A percentile compares a stretch with the other conserved stretches of the same genome.
Evolutionary conservation across 1,284 basidiomycete genomes (phyloP).

Genomic region (Trichosporon faecale): DNA sequence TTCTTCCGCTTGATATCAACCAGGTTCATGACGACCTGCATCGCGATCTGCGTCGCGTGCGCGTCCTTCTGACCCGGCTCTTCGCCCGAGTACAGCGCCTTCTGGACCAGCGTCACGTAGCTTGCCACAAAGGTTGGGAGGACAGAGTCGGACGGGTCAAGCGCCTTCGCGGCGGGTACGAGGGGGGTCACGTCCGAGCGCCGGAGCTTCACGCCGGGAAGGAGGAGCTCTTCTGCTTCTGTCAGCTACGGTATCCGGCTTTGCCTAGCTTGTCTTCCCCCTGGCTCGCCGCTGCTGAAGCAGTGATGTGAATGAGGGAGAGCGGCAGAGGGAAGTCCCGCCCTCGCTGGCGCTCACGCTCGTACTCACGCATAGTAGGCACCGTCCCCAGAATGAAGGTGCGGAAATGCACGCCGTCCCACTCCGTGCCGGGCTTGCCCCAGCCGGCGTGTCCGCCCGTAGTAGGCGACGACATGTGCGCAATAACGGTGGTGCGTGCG

Average conservation of each 20-base stretch:
- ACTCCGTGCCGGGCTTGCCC: conserved; percentile 60
- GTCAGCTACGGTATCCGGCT: neutral
- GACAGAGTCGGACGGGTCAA: conserved; percentile 22
- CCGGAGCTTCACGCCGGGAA: conserved; percentile 51
- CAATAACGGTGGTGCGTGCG: conserved; percentile 68
- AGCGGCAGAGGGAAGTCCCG: neutral
- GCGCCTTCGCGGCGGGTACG: conserved; percentile 59
- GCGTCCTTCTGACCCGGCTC: conserved; percentile 72
- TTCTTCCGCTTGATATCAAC: conserved; percentile 8
- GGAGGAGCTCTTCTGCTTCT: conserved; percentile 15
- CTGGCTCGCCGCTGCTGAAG: neutral
- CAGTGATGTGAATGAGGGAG: too few species aligned
- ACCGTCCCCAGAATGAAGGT: conserved; percentile 40
- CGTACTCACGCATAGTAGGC: conserved; percentile 38
- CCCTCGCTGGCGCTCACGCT: neutral
- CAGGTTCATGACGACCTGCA: conserved; percentile 57
- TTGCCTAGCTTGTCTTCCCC: neutral
- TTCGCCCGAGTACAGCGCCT: conserved; percentile 63
- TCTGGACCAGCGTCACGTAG: conserved; percentile 71
- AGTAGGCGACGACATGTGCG: conserved; percentile 71
- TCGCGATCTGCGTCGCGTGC: conserved; percentile 62
- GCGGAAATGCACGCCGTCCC: conserved; percentile 46
- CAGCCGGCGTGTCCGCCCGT: conserved; percentile 71
- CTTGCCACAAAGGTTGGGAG: conserved; percentile 66
- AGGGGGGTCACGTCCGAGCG: conserved; percentile 62